Percentiles rank a stretch among this genome's conserved stretches.
phyloP scores from a whole-genome alignment of 768 basidiomycete species.

The Suillus clintonianus region DNA sequence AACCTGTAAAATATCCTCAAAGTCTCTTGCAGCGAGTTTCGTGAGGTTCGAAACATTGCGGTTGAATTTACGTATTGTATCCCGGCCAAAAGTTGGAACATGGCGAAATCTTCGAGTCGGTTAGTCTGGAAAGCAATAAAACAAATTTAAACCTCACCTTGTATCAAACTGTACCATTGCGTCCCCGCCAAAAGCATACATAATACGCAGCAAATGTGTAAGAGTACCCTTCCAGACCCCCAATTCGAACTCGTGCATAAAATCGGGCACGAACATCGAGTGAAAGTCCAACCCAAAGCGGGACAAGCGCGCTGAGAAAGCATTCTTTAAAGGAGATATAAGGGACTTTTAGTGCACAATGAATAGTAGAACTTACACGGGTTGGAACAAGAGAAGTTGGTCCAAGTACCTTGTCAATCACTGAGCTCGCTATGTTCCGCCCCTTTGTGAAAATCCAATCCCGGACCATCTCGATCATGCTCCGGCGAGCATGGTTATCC shows the following conservation, averaged over 20 bases:
- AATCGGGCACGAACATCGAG: conserved; percentile 30
- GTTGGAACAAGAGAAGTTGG: conserved; percentile 2
- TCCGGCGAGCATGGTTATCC: neutral
- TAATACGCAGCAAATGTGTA: conserved; percentile 34
- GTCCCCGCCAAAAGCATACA: conserved; percentile 17
- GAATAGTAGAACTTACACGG: neutral
- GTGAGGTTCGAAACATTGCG: conserved; percentile 16
- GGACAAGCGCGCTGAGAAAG: conserved; percentile 24
- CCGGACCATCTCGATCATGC: conserved; percentile 4
- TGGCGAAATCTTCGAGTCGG: conserved; percentile 9
- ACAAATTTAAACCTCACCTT: neutral
- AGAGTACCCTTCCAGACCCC: conserved; percentile 39
- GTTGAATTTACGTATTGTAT: conserved; percentile 6
- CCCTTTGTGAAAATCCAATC: conserved; percentile 9
- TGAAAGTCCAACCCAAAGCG: conserved; percentile 22
- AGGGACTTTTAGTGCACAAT: neutral
- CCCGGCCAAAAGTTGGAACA: conserved; percentile 12
- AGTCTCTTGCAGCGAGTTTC: conserved; percentile 11
- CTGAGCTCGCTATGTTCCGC: neutral
- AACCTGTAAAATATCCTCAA: conserved; percentile 14
- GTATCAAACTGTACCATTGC: neutral
- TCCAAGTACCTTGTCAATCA: neutral
- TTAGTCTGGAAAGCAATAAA: neutral
- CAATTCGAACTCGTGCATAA: conserved; percentile 41
- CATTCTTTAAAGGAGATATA: conserved; percentile 24